Base-by-base conservation (phyloP, 1,139 yeast species). In the Blastobotrys indianensis region DNA sequence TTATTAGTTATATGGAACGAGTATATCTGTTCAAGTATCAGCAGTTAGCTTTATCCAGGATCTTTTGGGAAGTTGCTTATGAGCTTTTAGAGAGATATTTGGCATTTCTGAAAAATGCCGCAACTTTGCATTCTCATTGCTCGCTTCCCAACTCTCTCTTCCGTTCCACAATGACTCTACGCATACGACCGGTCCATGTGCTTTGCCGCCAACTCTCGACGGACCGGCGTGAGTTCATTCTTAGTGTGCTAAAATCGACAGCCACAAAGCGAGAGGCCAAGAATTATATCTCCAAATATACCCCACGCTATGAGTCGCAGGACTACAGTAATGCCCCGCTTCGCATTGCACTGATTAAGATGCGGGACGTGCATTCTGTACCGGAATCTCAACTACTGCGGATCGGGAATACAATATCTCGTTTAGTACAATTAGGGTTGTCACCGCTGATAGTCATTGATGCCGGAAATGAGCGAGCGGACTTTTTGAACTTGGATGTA, bases 221-320 rank as follows among this genome's bases (percentile, higher is more conserved):
- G 6, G 54, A 51, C 39, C 37, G 48, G 36, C 44, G 58, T 52
- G 79, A 79, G 54, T 63, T 80, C 41, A 76, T 80, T 29, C 66
- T 80, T n/a, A 75, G 83, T 5, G 81, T 80, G 29, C 68, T 80
- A 42, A 71, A 75, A 53, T 76, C 85, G 5, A 79, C 85, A 11
- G 81, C 85, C 29, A 80, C 86, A 4, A 80, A 80, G 53, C 66
- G 86, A 44, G 85, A 80, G 55, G 85, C 85, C 3, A 69, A 69
- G 45, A 77, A 77, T 52, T 80, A 79, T 56, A 66, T 80, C 36
- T 67, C 70, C 37, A 75, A 75, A 54, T 80, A 79, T 57, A 57
- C 51, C 16, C 62, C 57, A 10, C 25, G 25, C 25, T 20, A 20
- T 20, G 25, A 20, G 25, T 20, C 25, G 45, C 34, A 32, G 31